These are phyloP conservation scores for Vitellaria paradoxa DNA, from an alignment of 179 eudicot species.

Conservation along the genomic window DNA sequence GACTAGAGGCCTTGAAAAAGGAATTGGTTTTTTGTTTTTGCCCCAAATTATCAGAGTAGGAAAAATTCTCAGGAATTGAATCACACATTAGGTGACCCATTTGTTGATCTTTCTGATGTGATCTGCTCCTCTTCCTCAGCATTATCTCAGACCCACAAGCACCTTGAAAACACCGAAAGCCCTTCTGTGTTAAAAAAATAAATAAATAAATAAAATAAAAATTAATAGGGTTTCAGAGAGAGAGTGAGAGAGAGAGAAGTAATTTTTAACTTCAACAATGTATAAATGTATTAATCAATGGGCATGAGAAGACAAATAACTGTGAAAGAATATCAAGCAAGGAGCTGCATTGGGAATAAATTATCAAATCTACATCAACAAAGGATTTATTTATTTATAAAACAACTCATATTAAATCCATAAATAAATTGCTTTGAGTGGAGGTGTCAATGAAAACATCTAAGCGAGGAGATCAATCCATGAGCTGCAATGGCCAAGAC, in stretches of 20 bases:
- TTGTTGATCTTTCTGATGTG: slow-evolving; percentile 60
- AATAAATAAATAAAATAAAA: slow-evolving; percentile 1
- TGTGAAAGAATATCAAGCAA: slow-evolving; percentile 10
- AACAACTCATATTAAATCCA: neutral
- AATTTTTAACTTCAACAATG: slow-evolving; percentile 4
- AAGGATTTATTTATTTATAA: neutral
- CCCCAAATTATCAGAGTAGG: slow-evolving; percentile 35
- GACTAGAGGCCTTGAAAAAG: slow-evolving; percentile 63
- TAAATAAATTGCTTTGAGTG: slow-evolving; percentile 11
- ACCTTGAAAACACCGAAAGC: neutral
- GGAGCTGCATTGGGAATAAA: slow-evolving; percentile 5
- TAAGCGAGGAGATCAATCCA: neutral
- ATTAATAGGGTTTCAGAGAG: neutral
- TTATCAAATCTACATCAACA: neutral
- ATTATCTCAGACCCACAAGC: slow-evolving; percentile 21
- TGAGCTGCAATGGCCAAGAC: neutral
- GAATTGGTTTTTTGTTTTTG: slow-evolving; percentile 63
- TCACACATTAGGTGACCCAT: slow-evolving; percentile 56
- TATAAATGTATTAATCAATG: neutral
- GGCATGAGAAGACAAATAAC: slow-evolving; percentile 3
- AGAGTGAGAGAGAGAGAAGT: no score
- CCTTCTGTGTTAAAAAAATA: slow-evolving; percentile 27
- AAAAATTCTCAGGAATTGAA: slow-evolving; percentile 38
- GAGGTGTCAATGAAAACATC: neutral
- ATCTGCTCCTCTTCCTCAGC: slow-evolving; percentile 67